Conservation (phyloP, 805 yeast genomes). For the Torulaspora maleeae region DNA sequence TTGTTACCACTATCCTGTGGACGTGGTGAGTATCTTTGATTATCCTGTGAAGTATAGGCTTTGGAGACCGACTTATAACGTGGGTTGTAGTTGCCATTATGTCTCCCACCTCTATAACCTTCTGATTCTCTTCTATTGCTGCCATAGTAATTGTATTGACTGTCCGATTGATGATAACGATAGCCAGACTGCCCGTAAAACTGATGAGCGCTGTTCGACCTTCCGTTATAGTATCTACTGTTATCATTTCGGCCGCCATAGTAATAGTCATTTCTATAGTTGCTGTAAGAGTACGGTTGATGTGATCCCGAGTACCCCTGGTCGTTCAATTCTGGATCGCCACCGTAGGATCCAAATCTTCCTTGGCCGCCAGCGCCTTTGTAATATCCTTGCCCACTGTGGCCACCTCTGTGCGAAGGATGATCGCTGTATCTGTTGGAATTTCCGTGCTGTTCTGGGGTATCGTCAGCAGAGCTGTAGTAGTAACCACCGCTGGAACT, state of each 20-base stretch:
- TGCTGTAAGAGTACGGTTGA: conserved; percentile 3
- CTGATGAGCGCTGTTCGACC: conserved; percentile 7
- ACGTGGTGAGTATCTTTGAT: conserved; percentile 4
- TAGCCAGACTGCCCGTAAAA: conserved; percentile 5
- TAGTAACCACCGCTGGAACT: not conserved
- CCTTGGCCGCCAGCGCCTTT: conserved; percentile 8
- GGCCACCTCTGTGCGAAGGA: conserved; percentile 7
- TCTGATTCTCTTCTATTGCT: conserved; percentile 7
- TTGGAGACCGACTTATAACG: conserved; percentile 6
- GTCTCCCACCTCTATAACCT: conserved; percentile 7
- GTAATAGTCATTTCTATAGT: conserved; percentile 15
- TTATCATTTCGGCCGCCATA: conserved; percentile 2
- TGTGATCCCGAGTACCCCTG: conserved; percentile 4
- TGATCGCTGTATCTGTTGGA: conserved; percentile 8
- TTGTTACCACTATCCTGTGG: conserved; percentile 10
- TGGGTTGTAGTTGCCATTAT: not conserved
- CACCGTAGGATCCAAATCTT: conserved; percentile 3
- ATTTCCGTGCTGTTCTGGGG: conserved; percentile 1
- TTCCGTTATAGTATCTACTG: conserved; percentile 8
- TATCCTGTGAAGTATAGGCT: not conserved
- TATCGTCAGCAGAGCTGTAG: not conserved
- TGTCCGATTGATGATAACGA: conserved; percentile 6
- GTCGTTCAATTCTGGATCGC: not conserved
- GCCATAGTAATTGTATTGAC: conserved; percentile 7
- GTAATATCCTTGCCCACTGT: conserved; percentile 9